These are phyloP conservation scores for Penicillium thymicola DNA, from an alignment of 2,329 filamentous ascomycete genomes.

Conservation along the genomic window DNA sequence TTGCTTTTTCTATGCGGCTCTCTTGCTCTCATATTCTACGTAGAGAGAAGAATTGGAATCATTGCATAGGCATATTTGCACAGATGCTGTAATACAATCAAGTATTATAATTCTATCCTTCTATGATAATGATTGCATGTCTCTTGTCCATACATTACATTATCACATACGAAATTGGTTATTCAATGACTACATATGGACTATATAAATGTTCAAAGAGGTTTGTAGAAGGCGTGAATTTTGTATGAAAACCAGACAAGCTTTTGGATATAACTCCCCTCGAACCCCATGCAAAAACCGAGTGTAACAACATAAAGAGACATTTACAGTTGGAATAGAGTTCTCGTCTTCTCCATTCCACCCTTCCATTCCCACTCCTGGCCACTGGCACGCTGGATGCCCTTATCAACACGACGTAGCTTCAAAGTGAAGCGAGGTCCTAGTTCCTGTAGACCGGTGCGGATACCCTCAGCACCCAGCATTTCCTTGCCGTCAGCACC, in stretches of 20 bases:
- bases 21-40: too few species aligned
- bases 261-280: conserved; percentile 24
- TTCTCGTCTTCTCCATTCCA: conserved; percentile 89
- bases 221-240: neutral
- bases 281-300: conserved; percentile 26
- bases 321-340: conserved; percentile 78
- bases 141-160: too few species aligned
- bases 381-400: conserved; percentile 71
- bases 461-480: conserved; percentile 78
- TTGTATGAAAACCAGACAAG: conserved; percentile 7
- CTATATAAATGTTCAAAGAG: neutral
- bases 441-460: conserved; percentile 84
- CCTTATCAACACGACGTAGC: conserved; percentile 84
- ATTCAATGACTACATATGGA: too few species aligned
- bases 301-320: conserved; percentile 13
- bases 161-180: too few species aligned
- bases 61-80: neutral
- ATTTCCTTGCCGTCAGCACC: conserved; percentile 78
- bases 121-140: too few species aligned
- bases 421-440: conserved; percentile 84
- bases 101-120: too few species aligned
- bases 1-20: too few species aligned
- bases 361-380: conserved; percentile 97
- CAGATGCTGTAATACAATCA: neutral
- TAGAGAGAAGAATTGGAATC: neutral